Conservation (phyloP, 1,284 basidiomycete species). For the Boletus semigastroideus region DNA sequence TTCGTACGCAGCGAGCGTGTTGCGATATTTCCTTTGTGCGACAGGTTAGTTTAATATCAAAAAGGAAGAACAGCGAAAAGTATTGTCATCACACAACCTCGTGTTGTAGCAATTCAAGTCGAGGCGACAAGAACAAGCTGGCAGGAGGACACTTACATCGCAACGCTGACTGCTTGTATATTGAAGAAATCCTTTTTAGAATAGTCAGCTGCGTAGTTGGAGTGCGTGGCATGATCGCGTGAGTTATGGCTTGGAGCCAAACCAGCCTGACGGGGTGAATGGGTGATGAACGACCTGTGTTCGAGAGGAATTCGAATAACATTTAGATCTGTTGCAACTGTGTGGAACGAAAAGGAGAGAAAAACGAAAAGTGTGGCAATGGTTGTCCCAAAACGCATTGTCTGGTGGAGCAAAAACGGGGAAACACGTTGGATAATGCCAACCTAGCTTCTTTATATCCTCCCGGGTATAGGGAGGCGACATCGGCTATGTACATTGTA, state of each 20-base stretch:
- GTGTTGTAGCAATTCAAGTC: neutral
- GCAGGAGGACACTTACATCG: conserved; percentile 15
- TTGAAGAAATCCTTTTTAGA: conserved; percentile 15
- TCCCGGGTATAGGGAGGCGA: neutral
- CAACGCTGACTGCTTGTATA: conserved; percentile 13
- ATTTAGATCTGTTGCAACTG: neutral
- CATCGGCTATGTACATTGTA: too few relatives aligned
- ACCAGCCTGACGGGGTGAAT: neutral
- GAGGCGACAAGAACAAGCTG: neutral
- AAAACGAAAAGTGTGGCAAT: conserved; percentile 11
- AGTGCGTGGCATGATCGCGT: neutral
- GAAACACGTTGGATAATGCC: neutral
- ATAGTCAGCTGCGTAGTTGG: neutral
- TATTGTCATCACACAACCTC: neutral
- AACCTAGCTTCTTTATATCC: conserved; percentile 1
- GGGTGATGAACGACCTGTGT: conserved; percentile 19
- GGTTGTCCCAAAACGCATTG: conserved; percentile 17
- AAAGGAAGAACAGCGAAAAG: too few relatives aligned
- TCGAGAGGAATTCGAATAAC: conserved; percentile 23
- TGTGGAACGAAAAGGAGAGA: conserved; percentile 15
- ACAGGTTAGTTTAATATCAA: neutral
- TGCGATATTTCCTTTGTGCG: conserved; percentile 36
- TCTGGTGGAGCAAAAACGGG: neutral
- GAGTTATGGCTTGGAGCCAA: neutral
- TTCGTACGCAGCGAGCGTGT: conserved; percentile 38